A percentile compares a stretch with the other conserved stretches of the same genome.
Evolutionary conservation across 148 eudicot genomes (phyloP).

Genomic region (Nyssa sinensis): DNA sequence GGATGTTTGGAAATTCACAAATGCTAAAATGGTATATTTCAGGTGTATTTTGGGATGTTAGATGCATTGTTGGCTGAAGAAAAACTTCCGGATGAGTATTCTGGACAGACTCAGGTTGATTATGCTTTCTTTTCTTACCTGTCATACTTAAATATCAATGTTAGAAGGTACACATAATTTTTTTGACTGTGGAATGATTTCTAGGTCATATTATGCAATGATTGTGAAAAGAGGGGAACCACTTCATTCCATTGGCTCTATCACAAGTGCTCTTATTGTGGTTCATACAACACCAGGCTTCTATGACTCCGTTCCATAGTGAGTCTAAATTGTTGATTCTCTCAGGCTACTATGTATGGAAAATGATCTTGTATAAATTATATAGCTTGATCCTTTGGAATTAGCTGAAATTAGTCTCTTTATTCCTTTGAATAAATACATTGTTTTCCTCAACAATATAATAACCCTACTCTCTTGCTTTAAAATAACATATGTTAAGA

Average conservation of each 20-base stretch:
- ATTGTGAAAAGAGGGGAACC: conserved; percentile 77
- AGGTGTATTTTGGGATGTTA: conserved; percentile 87
- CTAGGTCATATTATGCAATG: conserved; percentile 92
- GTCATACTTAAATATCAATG: neutral
- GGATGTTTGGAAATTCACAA: neutral
- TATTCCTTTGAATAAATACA: neutral
- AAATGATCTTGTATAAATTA: neutral
- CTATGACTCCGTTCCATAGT: conserved; percentile 34
- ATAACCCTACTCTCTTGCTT: neutral
- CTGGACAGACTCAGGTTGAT: conserved; percentile 75
- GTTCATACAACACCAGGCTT: conserved; percentile 83
- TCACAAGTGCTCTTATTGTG: conserved; percentile 80
- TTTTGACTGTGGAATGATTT: conserved; percentile 12
- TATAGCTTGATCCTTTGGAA: neutral
- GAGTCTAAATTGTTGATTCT: conserved; percentile 11
- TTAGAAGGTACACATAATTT: neutral
- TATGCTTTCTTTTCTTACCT: conserved; percentile 13
- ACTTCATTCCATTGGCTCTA: conserved; percentile 76
- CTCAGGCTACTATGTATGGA: neutral
- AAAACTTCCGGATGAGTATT: conserved; percentile 75
- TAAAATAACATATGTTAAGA: neutral
- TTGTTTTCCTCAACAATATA: neutral
- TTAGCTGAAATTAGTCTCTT: neutral
- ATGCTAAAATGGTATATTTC: conserved; percentile 18
- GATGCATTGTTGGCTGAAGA: conserved; percentile 87